These are phyloP conservation scores for Solanum chilense DNA, from an alignment of 257 asterid genomes.

Conservation along the genomic window DNA sequence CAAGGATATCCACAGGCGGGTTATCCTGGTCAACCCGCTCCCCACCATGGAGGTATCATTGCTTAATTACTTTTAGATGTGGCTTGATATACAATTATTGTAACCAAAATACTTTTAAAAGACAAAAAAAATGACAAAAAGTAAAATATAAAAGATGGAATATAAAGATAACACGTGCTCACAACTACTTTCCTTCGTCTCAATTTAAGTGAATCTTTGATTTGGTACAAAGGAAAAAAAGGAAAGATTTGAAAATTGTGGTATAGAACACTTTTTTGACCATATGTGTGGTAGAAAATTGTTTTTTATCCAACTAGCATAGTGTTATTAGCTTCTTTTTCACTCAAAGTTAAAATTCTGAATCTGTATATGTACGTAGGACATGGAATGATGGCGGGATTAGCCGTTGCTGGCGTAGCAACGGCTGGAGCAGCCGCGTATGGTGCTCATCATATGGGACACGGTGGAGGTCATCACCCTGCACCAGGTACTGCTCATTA, in stretches of 20 bases:
- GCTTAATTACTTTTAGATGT: background rate
- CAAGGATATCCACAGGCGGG: conserved; percentile 26
- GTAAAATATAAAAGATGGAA: background rate
- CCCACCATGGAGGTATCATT: conserved; percentile 34
- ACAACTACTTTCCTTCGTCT: background rate
- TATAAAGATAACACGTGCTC: background rate
- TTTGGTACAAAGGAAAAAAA: too few species aligned
- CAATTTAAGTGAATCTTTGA: background rate
- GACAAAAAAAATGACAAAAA: background rate
- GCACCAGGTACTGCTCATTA: conserved; percentile 16
- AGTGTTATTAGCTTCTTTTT: background rate
- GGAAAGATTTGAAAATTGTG: too few species aligned
- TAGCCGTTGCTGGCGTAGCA: conserved; percentile 72
- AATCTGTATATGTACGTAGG: conserved; percentile 6
- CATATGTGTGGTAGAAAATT: too few species aligned
- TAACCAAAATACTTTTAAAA: background rate
- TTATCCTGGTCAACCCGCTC: conserved; percentile 18
- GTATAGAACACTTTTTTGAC: background rate
- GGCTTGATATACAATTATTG: background rate
- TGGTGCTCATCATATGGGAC: conserved; percentile 51
- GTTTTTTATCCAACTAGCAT: too few species aligned
- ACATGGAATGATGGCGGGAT: conserved; percentile 50
- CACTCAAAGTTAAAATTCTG: background rate
- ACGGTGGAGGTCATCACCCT: conserved; percentile 13
- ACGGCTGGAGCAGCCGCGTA: conserved; percentile 73